Evolutionary conservation across 2,329 filamentous ascomycete species (phyloP).

Genomic region (Monosporascus sp.): DNA sequence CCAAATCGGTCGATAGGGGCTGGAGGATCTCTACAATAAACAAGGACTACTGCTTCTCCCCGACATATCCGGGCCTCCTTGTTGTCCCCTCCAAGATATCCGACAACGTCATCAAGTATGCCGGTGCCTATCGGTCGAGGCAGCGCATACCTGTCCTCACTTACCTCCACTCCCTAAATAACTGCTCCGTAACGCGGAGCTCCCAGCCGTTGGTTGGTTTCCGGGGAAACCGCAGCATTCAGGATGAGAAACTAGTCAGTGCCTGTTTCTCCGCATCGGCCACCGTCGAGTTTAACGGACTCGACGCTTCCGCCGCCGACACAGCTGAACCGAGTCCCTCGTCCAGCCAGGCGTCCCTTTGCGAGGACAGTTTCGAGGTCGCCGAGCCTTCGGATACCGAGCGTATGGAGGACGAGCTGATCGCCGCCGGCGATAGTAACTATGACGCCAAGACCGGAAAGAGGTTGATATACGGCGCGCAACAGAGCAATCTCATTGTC

Average conservation of each 20-base stretch:
- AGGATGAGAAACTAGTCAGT: constrained; percentile 89
- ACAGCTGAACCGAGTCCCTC: constrained; percentile 33
- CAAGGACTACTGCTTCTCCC: constrained; percentile 80
- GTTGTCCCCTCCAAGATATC: constrained; percentile 85
- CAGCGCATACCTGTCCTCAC: constrained; percentile 83
- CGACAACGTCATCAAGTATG: constrained; percentile 96
- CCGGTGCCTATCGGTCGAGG: constrained; percentile 80
- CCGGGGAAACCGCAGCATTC: constrained; percentile 81
- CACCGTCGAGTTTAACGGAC: constrained; percentile 31
- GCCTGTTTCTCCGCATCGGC: constrained; percentile 80
- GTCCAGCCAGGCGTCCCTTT: constrained; percentile 48
- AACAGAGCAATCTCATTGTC: constrained; percentile 90
- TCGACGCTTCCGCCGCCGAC: constrained; percentile 25
- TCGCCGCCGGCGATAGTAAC: constrained; percentile 43
- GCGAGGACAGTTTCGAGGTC: constrained; percentile 31
- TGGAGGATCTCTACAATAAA: constrained; percentile 94
- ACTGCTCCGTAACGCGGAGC: constrained; percentile 91
- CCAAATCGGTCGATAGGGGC: constrained; percentile 68
- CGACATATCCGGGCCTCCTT: constrained; percentile 83
- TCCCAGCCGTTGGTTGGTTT: constrained; percentile 89
- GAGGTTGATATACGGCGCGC: constrained; percentile 76
- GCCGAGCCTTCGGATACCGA: constrained; percentile 59
- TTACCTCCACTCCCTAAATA: constrained; percentile 95
- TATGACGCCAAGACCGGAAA: constrained; percentile 56
- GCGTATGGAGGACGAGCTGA: constrained; percentile 62